These are phyloP conservation scores for Gymnopilus junonius DNA, from an alignment of 768 basidiomycete species.

Conservation along the genomic window DNA sequence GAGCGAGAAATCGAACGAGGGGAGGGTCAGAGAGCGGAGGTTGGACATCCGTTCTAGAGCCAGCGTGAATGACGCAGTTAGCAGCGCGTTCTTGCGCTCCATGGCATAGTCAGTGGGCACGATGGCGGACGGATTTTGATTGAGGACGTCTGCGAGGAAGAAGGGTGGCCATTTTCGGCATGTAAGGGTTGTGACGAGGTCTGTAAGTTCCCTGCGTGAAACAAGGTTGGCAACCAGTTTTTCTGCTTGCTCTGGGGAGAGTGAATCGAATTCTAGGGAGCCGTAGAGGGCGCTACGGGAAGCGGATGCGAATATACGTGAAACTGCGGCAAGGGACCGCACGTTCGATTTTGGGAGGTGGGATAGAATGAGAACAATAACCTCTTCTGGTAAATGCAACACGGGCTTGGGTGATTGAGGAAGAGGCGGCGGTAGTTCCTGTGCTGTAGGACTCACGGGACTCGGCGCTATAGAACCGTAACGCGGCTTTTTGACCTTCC, in stretches of 20 bases:
- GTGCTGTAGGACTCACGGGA: not conserved
- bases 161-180: constrained; percentile 49
- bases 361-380: constrained; percentile 37
- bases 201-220: constrained; percentile 43
- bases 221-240: constrained; percentile 41
- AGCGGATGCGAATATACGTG: constrained; percentile 36
- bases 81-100: constrained; percentile 31
- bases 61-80: constrained; percentile 46
- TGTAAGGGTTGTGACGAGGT: constrained; percentile 41
- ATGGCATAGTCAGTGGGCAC: constrained; percentile 8
- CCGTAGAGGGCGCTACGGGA: constrained; percentile 38
- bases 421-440: not conserved
- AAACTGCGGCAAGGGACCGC: constrained; percentile 35
- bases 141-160: constrained; percentile 28
- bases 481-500: constrained; percentile 21
- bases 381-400: constrained; percentile 35
- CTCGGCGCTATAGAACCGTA: constrained; percentile 15
- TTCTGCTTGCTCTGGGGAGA: constrained; percentile 35
- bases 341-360: constrained; percentile 36
- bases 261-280: constrained; percentile 36
- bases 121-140: constrained; percentile 13
- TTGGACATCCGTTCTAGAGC: constrained; percentile 52
- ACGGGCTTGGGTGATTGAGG: constrained; percentile 7
- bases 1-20: constrained; percentile 46
- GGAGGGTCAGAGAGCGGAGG: constrained; percentile 43